Base-by-base conservation (phyloP, 441 rosid species). In the Breynia disticha region DNA sequence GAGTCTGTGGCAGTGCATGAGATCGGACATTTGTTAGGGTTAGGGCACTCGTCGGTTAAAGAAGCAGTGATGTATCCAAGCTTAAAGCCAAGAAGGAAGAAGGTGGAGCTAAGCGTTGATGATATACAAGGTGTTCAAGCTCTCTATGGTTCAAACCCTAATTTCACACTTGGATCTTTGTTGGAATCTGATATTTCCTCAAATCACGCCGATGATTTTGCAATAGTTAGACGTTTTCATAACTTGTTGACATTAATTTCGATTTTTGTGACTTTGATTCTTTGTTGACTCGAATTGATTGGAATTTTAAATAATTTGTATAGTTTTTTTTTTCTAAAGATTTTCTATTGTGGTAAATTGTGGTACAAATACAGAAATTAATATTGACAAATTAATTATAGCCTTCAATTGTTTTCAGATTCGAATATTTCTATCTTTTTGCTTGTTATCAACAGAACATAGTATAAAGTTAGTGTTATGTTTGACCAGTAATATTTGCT, bases 21-120 rank as follows among this genome's bases (percentile, higher is more conserved):
- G 72, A 90, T 87, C 0, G 95, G 97, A 24, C 95, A 90, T 65
- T 61, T 87, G 72, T 60, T 87, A 51, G 95, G 97, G 35, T 51
- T 87, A 54, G 79, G 76, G 0, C 97, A 87, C 58, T 72, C 78
- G 20, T 54, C 78, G 2, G 83, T 61, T 10, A 73, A 76, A 61
- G 83, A 67, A 4, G 95, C 97, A 1, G 91, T 86, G 2, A 90
- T 90, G 95, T 87, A 79, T 45, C 95, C 97, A 0, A 83, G 86
- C n/a, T 67, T 87, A 72, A 90, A 78, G 54, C 91, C 97, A 0
- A 77, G 91, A 59, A 67, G 74, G 53, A 83, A 67, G 62, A 90
- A 79, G 55, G 64, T 80, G 38, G 80, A 77, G 19, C 69, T 84
- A 58, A 73, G 69, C 12, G 28, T 77, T 1, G 96, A 90, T 46